Conservation (phyloP, 495 filamentous ascomycete species). For the Aspergillus coremiiformis region DNA sequence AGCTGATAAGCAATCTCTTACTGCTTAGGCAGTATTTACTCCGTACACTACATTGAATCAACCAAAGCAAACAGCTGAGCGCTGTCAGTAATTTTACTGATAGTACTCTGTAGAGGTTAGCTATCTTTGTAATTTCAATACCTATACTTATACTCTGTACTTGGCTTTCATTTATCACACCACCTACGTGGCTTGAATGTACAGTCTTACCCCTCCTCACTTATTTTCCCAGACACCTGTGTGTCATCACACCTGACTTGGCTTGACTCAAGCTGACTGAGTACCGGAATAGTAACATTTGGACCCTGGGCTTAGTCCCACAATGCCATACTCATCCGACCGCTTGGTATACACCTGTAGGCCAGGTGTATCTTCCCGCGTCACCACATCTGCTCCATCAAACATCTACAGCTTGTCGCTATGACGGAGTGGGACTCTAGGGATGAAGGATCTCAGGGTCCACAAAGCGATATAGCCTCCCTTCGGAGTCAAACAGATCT, state of each 20-base stretch:
- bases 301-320: conserved; percentile 18
- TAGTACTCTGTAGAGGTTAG: neutral
- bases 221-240: neutral
- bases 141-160: neutral
- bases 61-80: neutral
- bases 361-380: conserved; percentile 19
- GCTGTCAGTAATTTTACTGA: neutral
- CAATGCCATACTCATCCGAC: conserved; percentile 30
- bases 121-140: neutral
- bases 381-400: conserved; percentile 6
- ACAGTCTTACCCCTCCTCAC: neutral
- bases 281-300: neutral
- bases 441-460: conserved; percentile 11
- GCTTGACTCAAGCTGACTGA: neutral
- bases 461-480: neutral
- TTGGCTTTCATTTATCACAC: neutral
- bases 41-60: too few species aligned
- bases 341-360: conserved; percentile 26
- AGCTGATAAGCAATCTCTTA: too few species aligned
- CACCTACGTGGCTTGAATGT: neutral
- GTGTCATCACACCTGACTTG: neutral
- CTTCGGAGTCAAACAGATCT: neutral
- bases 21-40: too few species aligned
- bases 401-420: conserved; percentile 11
- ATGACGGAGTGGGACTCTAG: conserved; percentile 15